phyloP scores from a whole-genome alignment of 2,329 filamentous ascomycete species.

The Cryphonectria radicalis region DNA sequence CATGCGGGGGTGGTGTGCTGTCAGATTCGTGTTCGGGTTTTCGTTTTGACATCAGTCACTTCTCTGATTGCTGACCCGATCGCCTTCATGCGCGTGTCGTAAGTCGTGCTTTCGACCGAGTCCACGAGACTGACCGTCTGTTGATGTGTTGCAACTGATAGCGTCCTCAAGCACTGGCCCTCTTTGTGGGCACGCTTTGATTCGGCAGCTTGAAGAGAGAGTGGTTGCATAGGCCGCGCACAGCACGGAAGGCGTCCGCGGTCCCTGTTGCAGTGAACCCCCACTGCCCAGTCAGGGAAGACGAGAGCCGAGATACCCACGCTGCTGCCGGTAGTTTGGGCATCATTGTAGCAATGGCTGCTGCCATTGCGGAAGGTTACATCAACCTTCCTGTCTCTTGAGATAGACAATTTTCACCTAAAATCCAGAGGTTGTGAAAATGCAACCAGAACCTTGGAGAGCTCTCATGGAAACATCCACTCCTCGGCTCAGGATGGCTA shows the following conservation, averaged over 20 bases:
- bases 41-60: background rate
- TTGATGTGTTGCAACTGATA: background rate
- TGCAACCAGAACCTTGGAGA: background rate
- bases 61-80: background rate
- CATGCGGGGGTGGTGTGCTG: background rate
- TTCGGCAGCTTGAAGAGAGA: background rate
- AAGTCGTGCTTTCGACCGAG: background rate
- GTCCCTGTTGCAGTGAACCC: background rate
- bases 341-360: background rate
- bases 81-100: background rate
- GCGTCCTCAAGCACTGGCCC: background rate
- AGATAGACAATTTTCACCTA: conserved; percentile 11
- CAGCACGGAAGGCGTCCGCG: background rate
- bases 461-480: background rate
- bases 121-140: background rate
- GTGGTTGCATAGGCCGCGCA: background rate
- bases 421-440: background rate
- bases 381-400: conserved; percentile 12
- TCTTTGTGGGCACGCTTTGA: background rate
- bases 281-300: conserved; percentile 2
- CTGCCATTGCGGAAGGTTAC: conserved; percentile 23
- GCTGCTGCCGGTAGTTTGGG: conserved; percentile 13
- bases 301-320: conserved; percentile 5
- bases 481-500: conserved; percentile 1
- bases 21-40: background rate